Base-by-base conservation (phyloP, 176 grass and related monocot species). In the Hsuehochloa calcarea region DNA sequence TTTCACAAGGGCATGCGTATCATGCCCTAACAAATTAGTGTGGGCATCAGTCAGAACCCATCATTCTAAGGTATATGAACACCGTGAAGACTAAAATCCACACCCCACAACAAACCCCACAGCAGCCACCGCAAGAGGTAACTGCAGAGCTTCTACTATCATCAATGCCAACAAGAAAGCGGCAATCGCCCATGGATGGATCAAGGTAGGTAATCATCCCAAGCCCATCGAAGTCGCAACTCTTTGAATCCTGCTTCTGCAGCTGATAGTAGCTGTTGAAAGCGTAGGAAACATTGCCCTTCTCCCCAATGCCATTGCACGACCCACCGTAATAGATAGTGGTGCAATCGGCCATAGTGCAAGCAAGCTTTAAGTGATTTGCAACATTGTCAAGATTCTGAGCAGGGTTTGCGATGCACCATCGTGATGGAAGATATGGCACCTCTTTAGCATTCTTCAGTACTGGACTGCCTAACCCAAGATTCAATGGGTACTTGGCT, bases 261-360 rank as follows among this genome's bases (percentile, higher is more conserved):
- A 85, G 56, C 84, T 98, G 95, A 47, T 98, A 98, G 69, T 98
- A 98, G 80, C 95, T 95, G 90, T 98, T 98, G 87, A 98, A 98
- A 74, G 93, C 95, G 29, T 95, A 98, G 3, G 93, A 98, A 62
- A 90, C 70, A 4, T 98, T 98, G 10, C 85, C 95, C 79, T 98
- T 95, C 25, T 95, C 76, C 41, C 89, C 95, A 52, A 98, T 98
- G 20, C 68, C 87, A 70, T 95, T 89, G 87, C 93, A 98, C 14
- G 93, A 95, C 14, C 95, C 95, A 86, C 95, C 93, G 6, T 92
- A 89, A 56, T 87, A 77, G 12, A 98, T 84, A 38, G 80, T 98
- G 27, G 95, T 98, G 64, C 95, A 98, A 74, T 98, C 95, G 6
- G 95, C 95, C 54, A 81, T 65, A 50, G 82, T 81, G 72, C 95